Percentiles rank a stretch among this genome's conserved stretches.
Conservation (phyloP, 2,329 filamentous ascomycete genomes). For the Cladobotryum protrusum region DNA sequence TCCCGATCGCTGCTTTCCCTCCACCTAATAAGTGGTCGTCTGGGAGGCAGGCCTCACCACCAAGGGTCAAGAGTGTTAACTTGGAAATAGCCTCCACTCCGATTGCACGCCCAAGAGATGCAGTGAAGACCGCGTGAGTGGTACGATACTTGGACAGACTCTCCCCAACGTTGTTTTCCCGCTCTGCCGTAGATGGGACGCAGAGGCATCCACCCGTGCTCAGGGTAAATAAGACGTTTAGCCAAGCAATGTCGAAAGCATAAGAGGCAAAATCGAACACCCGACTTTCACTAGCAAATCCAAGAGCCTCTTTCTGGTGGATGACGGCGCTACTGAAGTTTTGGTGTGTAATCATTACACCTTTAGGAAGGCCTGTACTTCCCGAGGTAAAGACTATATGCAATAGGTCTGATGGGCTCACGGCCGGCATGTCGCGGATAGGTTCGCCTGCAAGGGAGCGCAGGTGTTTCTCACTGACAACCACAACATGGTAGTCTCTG, state of each 20-base stretch:
- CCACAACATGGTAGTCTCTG: no score
- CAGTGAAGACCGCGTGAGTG: slow-evolving; percentile 9
- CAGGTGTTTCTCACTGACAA: not conserved
- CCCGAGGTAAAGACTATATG: slow-evolving; percentile 46
- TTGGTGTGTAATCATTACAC: slow-evolving; percentile 29
- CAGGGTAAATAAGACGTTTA: slow-evolving; percentile 8
- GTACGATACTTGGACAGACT: not conserved
- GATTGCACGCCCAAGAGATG: slow-evolving; percentile 3
- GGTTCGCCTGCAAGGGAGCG: no score
- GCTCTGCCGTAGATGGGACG: slow-evolving; percentile 14
- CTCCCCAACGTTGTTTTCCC: slow-evolving; percentile 8
- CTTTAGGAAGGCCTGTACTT: slow-evolving; percentile 45
- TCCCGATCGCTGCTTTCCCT: not conserved
- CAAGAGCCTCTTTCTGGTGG: slow-evolving; percentile 1
- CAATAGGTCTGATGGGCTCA: slow-evolving; percentile 1
- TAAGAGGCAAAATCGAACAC: slow-evolving; percentile 16
- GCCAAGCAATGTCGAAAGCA: slow-evolving; percentile 12
- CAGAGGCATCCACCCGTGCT: slow-evolving; percentile 15
- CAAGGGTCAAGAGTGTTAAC: not conserved
- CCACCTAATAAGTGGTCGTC: not conserved
- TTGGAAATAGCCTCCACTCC: no score
- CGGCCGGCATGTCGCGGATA: not conserved
- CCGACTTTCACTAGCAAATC: not conserved
- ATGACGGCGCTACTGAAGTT: not conserved
- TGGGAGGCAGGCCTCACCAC: slow-evolving; percentile 12